Conservation (phyloP, 495 filamentous ascomycete species). For the Chlorociboria aeruginascens region DNA sequence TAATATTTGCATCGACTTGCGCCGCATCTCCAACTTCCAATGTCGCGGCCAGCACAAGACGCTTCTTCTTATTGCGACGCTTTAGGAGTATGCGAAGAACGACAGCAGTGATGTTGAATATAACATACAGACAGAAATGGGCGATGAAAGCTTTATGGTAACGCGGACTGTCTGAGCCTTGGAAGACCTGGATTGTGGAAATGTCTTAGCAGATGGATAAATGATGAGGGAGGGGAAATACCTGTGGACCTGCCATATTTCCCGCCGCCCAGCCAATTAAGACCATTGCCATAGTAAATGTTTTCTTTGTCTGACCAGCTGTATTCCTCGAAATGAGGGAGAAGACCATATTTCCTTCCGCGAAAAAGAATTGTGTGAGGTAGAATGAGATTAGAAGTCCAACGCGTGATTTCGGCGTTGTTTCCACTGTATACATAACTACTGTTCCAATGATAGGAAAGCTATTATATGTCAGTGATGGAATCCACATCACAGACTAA, state of each 20-base stretch:
- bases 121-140: slow-evolving; percentile 49
- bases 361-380: slow-evolving; percentile 12
- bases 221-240: not conserved
- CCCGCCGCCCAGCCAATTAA: slow-evolving; percentile 12
- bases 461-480: not conserved
- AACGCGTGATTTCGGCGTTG: slow-evolving; percentile 26
- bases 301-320: slow-evolving; percentile 14
- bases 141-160: slow-evolving; percentile 57
- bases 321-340: slow-evolving; percentile 11
- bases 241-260: slow-evolving; percentile 9
- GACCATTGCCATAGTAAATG: slow-evolving; percentile 5
- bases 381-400: slow-evolving; percentile 12
- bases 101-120: slow-evolving; percentile 39
- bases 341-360: slow-evolving; percentile 11
- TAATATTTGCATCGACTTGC: slow-evolving; percentile 41
- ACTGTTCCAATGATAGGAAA: slow-evolving; percentile 9
- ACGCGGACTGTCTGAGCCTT: slow-evolving; percentile 27
- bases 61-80: slow-evolving; percentile 47
- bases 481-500: not conserved
- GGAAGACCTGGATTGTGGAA: slow-evolving; percentile 3
- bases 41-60: slow-evolving; percentile 26
- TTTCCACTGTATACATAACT: slow-evolving; percentile 7
- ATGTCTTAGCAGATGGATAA: not conserved
- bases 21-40: slow-evolving; percentile 21
- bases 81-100: slow-evolving; percentile 51